phyloP scores from a whole-genome alignment of 306 rosid genomes.

The Castanea mollissima region DNA sequence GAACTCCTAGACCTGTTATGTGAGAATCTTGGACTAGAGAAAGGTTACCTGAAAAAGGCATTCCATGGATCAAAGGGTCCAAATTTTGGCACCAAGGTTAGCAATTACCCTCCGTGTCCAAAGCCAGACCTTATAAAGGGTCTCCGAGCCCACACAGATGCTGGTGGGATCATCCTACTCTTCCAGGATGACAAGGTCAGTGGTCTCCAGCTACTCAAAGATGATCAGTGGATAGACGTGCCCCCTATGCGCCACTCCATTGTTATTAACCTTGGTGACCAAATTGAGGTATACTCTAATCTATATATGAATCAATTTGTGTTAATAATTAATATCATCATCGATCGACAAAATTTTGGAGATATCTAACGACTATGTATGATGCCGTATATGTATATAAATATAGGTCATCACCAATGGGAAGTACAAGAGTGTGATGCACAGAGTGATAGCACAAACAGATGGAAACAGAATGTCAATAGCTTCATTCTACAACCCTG shows the following conservation, averaged over 20 bases:
- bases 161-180: constrained; percentile 84
- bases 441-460: constrained; percentile 79
- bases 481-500: constrained; percentile 94
- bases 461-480: constrained; percentile 81
- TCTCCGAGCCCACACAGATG: constrained; percentile 91
- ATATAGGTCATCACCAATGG: constrained; percentile 85
- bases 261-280: constrained; percentile 86
- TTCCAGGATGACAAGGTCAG: constrained; percentile 91
- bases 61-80: constrained; percentile 82
- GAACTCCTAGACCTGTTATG: constrained; percentile 72
- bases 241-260: constrained; percentile 92
- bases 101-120: constrained; percentile 89
- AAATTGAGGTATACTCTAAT: constrained; percentile 60
- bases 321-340: too few relatives aligned
- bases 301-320: background rate
- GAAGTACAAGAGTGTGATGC: constrained; percentile 84
- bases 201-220: constrained; percentile 84
- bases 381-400: background rate
- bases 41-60: constrained; percentile 73
- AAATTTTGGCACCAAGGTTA: constrained; percentile 86
- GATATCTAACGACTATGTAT: too few relatives aligned
- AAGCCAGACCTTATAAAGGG: constrained; percentile 85
- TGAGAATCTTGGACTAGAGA: constrained; percentile 83
- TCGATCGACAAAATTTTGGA: too few relatives aligned
- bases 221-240: constrained; percentile 77